Evolutionary conservation across 345 rosid species (phyloP), one percentile per base, ranked within the genome.

Genomic region (Boechera divaricarpa): DNA sequence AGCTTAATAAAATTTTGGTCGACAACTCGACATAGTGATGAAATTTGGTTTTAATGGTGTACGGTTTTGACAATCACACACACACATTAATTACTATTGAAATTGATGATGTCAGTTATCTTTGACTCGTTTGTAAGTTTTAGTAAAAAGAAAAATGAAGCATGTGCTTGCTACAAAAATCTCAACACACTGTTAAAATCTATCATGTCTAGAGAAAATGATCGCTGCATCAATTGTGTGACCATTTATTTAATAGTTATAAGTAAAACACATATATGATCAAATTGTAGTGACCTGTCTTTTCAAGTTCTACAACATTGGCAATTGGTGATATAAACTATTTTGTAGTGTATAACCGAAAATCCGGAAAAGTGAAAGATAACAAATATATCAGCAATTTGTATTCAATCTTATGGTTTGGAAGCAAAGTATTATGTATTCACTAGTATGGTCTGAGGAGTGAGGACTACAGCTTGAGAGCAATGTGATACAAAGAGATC

Each of bases 401-500:
- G 26, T 44, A 53, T 39, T 9, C 5, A 55, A 28, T 41, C n/a
- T 15, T 41, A 42, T 41, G 41, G 29, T 2, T 55, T 41, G 29
- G 6, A 32, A 7, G 3, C 11, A 32, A 32, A 32, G 5, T 15
- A 35, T 57, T 7, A 32, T n/a, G 62, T 32, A 32, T n/a, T 57
- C 39, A 15, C 11, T 16, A 57, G 16, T 57, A 29, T 28, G 13
- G 33, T 55, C 10, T 36, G 41, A 36, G 41, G 41, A 2, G 41
- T 36, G 10, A 8, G 41, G 41, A 36, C 6, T 51, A 45, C 24
- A 53, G 26, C 33, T 28, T 10, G 28, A 24, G 35, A 68, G 51
- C 8, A 68, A 6, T 26, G 21, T 68, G 10, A 68, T 26, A 26
- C 63, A 54, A 26, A 68, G 26, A 69, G 39, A 39, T 24, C 53